Evolutionary conservation across 1,139 yeast species (phyloP).

Genomic region (Suhomyces choctaworum): DNA sequence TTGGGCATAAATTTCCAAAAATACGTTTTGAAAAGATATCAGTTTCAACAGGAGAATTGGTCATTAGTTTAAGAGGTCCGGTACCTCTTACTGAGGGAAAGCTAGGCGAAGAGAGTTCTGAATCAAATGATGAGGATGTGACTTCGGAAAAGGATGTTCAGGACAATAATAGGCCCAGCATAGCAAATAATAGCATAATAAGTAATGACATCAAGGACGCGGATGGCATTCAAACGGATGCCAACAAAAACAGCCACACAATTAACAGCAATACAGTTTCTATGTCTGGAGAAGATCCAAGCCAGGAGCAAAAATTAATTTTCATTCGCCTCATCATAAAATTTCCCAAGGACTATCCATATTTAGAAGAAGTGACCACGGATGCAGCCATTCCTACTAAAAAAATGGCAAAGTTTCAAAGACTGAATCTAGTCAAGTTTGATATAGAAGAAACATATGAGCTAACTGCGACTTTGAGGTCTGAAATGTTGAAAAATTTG

Average conservation of each 20-base stretch:
- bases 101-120: constrained; percentile 4
- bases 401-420: constrained; percentile 24
- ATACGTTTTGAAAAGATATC: constrained; percentile 83
- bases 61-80: constrained; percentile 79
- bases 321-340: constrained; percentile 68
- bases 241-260: constrained; percentile 3
- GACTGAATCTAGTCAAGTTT: constrained; percentile 41
- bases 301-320: constrained; percentile 53
- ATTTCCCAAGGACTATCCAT: constrained; percentile 76
- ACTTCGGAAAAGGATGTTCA: constrained; percentile 2
- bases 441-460: constrained; percentile 79
- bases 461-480: constrained; percentile 46
- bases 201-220: constrained; percentile 7
- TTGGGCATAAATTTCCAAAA: constrained; percentile 89
- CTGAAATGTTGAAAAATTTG: constrained; percentile 52
- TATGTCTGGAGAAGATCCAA: constrained; percentile 11
- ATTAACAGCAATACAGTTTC: constrained; percentile 1
- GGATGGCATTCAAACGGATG: constrained; percentile 5
- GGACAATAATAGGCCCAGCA: constrained; percentile 5
- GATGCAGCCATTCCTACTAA: constrained; percentile 19
- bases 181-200: constrained; percentile 5
- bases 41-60: constrained; percentile 79
- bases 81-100: constrained; percentile 35
- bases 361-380: constrained; percentile 46
- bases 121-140: constrained; percentile 7